Evolutionary conservation across 495 filamentous ascomycete species (phyloP).

Genomic region (Platismatia glauca): DNA sequence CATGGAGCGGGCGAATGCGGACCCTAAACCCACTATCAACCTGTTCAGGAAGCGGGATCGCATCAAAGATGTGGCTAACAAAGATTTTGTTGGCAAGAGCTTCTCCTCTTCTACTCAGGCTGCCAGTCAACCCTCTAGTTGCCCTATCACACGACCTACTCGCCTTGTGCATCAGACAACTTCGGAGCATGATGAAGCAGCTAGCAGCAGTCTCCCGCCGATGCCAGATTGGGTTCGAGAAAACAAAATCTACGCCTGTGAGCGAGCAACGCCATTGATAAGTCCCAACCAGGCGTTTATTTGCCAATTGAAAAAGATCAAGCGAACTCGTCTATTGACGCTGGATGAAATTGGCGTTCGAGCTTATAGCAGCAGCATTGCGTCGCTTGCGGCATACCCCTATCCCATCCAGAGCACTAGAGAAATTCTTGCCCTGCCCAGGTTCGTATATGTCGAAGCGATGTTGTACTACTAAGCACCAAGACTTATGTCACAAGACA

Average conservation of each 20-base stretch:
- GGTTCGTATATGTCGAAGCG: neutral
- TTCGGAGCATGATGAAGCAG: slow-evolving; percentile 56
- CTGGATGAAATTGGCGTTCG: slow-evolving; percentile 71
- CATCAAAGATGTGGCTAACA: slow-evolving; percentile 18
- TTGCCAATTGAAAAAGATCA: slow-evolving; percentile 62
- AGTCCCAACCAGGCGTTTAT: slow-evolving; percentile 74
- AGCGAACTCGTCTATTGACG: slow-evolving; percentile 56
- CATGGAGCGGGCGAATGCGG: slow-evolving; percentile 45
- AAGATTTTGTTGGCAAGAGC: slow-evolving; percentile 22
- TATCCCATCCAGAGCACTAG: slow-evolving; percentile 41
- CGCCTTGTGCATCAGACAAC: slow-evolving; percentile 55
- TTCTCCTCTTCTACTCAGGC: slow-evolving; percentile 22
- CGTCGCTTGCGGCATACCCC: slow-evolving; percentile 75
- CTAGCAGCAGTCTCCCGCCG: slow-evolving; percentile 39
- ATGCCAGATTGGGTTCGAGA: slow-evolving; percentile 60
- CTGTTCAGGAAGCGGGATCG: slow-evolving; percentile 15
- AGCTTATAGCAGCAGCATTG: slow-evolving; percentile 85
- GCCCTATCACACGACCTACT: neutral
- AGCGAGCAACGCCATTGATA: slow-evolving; percentile 62
- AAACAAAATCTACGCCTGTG: slow-evolving; percentile 66
- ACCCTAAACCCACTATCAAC: slow-evolving; percentile 28
- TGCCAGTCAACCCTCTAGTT: neutral
- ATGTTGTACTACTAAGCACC: too few relatives aligned
- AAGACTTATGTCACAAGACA: too few relatives aligned
- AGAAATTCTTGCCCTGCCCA: slow-evolving; percentile 65